These are phyloP conservation scores for Acanthamoeba castellanii DNA, from an alignment of 208 protist species.

Conservation along the genomic window DNA sequence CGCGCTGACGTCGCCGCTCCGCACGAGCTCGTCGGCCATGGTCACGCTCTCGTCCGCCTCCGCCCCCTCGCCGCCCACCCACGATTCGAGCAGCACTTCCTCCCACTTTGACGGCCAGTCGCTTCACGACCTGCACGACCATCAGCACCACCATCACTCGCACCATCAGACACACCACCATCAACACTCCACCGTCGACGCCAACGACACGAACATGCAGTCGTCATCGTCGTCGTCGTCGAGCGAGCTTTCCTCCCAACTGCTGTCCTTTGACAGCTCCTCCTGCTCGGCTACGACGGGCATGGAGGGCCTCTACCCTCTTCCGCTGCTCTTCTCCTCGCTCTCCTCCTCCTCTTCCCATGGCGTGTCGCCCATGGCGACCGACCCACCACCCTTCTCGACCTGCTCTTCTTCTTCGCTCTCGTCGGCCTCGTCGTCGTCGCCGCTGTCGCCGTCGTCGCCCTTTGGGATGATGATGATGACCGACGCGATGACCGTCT, in stretches of 20 bases:
- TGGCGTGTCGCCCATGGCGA: conserved; percentile 20
- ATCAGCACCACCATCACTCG: neutral
- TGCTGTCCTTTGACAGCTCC: neutral
- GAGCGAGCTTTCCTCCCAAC: neutral
- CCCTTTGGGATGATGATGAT: conserved; percentile 22
- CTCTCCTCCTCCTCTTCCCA: neutral
- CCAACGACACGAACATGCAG: neutral
- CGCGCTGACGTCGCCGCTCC: neutral
- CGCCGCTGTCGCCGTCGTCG: neutral
- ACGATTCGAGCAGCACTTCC: neutral
- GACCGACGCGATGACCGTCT: neutral
- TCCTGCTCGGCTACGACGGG: neutral
- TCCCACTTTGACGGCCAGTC: neutral
- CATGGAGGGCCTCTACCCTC: conserved; percentile 2
- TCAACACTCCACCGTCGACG: neutral
- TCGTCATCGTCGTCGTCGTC: neutral
- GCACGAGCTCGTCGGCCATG: conserved; percentile 9
- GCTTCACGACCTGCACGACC: neutral
- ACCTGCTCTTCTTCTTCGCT: neutral
- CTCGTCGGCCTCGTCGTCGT: neutral
- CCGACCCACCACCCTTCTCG: neutral
- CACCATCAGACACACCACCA: neutral
- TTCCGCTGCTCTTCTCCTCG: neutral
- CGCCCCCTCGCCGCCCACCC: neutral
- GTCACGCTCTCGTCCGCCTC: neutral